Evolutionary conservation across 1,284 basidiomycete species (phyloP).

Genomic region (Pisolithus thermaeus): DNA sequence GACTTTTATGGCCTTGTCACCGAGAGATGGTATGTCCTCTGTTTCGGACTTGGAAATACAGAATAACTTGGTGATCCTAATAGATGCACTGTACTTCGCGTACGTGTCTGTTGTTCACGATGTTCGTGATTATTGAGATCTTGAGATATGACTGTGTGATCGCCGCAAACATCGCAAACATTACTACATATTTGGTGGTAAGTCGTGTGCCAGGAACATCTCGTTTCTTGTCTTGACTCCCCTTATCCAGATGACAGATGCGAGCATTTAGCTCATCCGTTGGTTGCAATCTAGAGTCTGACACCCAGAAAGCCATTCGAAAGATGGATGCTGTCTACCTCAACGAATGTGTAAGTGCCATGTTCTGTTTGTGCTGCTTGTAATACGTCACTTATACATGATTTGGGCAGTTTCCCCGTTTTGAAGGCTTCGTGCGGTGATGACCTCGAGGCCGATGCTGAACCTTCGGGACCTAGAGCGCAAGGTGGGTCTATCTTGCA

Average conservation of each 20-base stretch:
- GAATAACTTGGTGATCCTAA: background rate
- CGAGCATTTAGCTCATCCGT: background rate
- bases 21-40: background rate
- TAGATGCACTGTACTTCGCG: background rate
- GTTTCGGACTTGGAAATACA: background rate
- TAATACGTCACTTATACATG: background rate
- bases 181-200: background rate
- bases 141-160: background rate
- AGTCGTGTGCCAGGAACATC: background rate
- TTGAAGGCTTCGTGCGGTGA: slow-evolving; percentile 32
- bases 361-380: background rate
- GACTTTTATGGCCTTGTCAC: background rate
- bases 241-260: background rate
- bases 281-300: background rate
- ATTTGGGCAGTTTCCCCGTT: background rate
- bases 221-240: too few relatives aligned
- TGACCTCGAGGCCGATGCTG: slow-evolving; percentile 38
- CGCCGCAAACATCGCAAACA: background rate
- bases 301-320: background rate
- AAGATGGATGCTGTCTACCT: background rate
- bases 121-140: background rate
- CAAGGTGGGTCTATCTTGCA: background rate
- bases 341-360: background rate
- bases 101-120: background rate
- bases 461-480: slow-evolving; percentile 32